Conservation (phyloP, 371 early-diverging fungal species). For the Mucor indicus region DNA sequence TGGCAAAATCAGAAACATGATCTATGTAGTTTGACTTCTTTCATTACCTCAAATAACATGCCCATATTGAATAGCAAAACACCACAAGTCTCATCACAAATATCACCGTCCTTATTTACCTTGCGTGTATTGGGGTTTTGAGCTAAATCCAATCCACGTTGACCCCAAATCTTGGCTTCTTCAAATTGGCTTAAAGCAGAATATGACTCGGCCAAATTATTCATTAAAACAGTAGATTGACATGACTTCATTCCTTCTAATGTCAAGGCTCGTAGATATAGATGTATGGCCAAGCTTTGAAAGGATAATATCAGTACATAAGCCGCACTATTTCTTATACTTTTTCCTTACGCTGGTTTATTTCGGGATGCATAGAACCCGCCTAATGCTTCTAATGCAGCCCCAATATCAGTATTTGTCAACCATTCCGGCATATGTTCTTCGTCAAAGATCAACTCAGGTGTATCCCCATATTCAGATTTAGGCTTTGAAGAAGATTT, state of each 20-base stretch:
- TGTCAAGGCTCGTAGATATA: constrained; percentile 58
- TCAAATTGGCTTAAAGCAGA: constrained; percentile 49
- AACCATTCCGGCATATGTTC: constrained; percentile 63
- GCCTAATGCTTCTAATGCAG: constrained; percentile 57
- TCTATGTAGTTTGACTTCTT: background rate
- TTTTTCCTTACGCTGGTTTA: constrained; percentile 43
- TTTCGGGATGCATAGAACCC: constrained; percentile 54
- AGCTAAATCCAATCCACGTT: constrained; percentile 52
- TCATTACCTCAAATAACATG: constrained; percentile 59
- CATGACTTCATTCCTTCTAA: constrained; percentile 45
- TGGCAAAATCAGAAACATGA: background rate
- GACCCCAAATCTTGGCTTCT: constrained; percentile 61
- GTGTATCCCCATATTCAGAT: constrained; percentile 31
- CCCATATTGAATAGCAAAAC: constrained; percentile 60
- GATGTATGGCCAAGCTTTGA: constrained; percentile 50
- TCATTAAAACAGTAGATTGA: constrained; percentile 52
- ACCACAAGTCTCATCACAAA: constrained; percentile 62
- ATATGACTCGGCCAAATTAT: constrained; percentile 61
- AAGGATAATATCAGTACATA: background rate
- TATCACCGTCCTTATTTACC: constrained; percentile 32
- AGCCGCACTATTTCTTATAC: too few relatives aligned
- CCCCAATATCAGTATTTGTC: constrained; percentile 55
- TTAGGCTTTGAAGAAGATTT: constrained; percentile 21
- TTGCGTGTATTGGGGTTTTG: constrained; percentile 48
- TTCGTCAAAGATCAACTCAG: constrained; percentile 44